These are phyloP conservation scores for Trypanosoma vivax DNA, from an alignment of 208 protist genomes.

Conservation along the genomic window DNA sequence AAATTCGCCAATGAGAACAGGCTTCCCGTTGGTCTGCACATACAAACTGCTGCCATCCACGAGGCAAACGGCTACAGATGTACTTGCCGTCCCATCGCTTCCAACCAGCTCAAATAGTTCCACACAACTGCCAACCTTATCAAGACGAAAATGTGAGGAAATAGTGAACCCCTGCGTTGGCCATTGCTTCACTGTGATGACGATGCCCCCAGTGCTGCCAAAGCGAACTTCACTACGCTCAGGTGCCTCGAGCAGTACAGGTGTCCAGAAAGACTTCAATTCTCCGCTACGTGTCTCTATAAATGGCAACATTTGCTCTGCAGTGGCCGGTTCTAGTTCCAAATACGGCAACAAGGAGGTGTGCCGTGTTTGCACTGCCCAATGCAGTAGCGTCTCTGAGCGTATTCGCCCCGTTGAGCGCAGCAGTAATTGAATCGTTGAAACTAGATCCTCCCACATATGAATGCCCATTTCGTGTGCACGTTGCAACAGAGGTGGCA, in stretches of 20 bases:
- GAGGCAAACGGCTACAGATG: conserved; percentile 11
- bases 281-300: conserved; percentile 22
- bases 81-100: conserved; percentile 18
- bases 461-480: conserved; percentile 24
- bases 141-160: conserved; percentile 54
- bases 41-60: conserved; percentile 57
- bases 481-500: conserved; percentile 46
- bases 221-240: conserved; percentile 66
- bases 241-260: conserved; percentile 52
- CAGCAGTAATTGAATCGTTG: conserved; percentile 39
- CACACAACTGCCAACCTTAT: conserved; percentile 54
- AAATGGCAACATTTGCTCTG: conserved; percentile 38
- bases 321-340: conserved; percentile 40
- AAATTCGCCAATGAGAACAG: conserved; percentile 58
- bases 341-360: conserved; percentile 60
- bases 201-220: conserved; percentile 54
- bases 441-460: conserved; percentile 41
- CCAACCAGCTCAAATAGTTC: conserved; percentile 60
- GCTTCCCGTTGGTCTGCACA: conserved; percentile 36
- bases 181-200: conserved; percentile 46
- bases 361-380: conserved; percentile 38
- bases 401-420: conserved; percentile 53
- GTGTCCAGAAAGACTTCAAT: conserved; percentile 66
- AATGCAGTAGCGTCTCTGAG: conserved; percentile 44
- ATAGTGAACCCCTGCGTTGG: conserved; percentile 65